Percentiles rank a stretch among this genome's conserved stretches.
Conservation (phyloP, 2,329 filamentous ascomycete species). For the Capronia americana region DNA sequence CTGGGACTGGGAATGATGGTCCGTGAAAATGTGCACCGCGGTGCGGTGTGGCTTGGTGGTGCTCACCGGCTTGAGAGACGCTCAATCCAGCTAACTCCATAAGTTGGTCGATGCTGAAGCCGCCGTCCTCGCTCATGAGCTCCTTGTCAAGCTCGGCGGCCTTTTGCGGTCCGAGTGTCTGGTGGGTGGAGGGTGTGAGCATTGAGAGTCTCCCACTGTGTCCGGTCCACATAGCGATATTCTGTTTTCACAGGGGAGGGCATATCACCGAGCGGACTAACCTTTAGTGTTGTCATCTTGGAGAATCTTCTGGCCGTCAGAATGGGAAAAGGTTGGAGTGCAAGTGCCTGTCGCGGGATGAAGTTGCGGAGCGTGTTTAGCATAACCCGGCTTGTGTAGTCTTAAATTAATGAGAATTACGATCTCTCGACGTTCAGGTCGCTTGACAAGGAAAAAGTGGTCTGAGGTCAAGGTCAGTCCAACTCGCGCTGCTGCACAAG, state of each 20-base stretch:
- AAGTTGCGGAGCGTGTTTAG: slow-evolving; percentile 22
- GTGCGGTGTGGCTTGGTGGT: background rate
- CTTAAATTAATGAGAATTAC: background rate
- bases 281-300: slow-evolving; percentile 52
- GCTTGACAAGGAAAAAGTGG: background rate
- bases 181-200: background rate
- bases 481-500: background rate
- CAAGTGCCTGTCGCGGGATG: slow-evolving; percentile 19
- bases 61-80: slow-evolving; percentile 82
- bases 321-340: slow-evolving; percentile 22
- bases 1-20: background rate
- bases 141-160: slow-evolving; percentile 90
- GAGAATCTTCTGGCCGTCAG: slow-evolving; percentile 34
- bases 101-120: slow-evolving; percentile 92
- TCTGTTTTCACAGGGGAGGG: background rate
- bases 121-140: slow-evolving; percentile 82
- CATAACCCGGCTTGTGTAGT: background rate
- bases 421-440: background rate
- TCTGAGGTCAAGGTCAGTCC: background rate
- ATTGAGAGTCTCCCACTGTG: background rate
- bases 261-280: slow-evolving; percentile 29
- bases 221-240: background rate
- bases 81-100: slow-evolving; percentile 96
- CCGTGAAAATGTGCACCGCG: background rate
- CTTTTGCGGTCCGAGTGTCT: slow-evolving; percentile 86